Conservation (phyloP, 2,329 filamentous ascomycete species). For the Diaporthe vaccinii region DNA sequence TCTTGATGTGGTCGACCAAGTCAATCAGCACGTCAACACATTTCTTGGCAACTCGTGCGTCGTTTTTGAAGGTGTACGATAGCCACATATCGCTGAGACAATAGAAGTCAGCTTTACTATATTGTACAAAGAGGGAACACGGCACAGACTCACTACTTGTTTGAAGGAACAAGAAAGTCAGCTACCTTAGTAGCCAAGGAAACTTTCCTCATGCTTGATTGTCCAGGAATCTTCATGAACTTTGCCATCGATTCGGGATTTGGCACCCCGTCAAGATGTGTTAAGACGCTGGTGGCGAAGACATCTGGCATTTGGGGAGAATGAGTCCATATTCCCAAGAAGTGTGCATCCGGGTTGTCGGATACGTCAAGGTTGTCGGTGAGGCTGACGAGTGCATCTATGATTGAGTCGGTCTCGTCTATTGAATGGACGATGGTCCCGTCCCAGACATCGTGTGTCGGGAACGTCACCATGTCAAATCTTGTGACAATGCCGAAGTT, state of each 20-base stretch:
- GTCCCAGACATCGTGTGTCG: neutral
- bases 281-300: neutral
- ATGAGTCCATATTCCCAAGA: neutral
- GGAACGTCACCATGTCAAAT: neutral
- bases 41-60: neutral
- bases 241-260: neutral
- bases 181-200: neutral
- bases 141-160: neutral
- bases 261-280: neutral
- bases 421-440: neutral
- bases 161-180: neutral
- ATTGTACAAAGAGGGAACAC: neutral
- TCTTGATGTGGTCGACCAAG: neutral
- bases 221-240: neutral
- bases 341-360: neutral
- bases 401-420: neutral
- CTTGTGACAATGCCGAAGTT: neutral
- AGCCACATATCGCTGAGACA: neutral
- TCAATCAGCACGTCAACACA: neutral
- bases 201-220: neutral
- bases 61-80: neutral
- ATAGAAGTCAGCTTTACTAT: neutral
- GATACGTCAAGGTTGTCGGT: neutral
- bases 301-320: neutral
- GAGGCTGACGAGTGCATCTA: neutral